These are phyloP conservation scores for Emergomyces pasteurianus DNA, from an alignment of 2,329 filamentous ascomycete species.

Conservation along the genomic window DNA sequence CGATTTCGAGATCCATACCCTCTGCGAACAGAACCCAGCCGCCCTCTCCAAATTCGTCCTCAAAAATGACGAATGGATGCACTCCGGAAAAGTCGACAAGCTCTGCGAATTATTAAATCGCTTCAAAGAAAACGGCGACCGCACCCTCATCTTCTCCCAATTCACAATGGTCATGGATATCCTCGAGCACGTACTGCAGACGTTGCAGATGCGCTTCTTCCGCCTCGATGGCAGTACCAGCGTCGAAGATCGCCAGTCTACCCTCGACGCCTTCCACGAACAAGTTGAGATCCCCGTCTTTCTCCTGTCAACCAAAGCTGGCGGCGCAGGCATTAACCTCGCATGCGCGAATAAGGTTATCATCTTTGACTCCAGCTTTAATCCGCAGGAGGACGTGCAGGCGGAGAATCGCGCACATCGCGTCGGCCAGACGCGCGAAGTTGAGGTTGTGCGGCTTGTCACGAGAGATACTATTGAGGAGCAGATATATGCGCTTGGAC, in stretches of 20 bases:
- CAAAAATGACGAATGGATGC: conserved; percentile 53
- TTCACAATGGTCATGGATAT: conserved; percentile 90
- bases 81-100: conserved; percentile 74
- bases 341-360: conserved; percentile 95
- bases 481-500: conserved; percentile 78
- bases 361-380: conserved; percentile 95
- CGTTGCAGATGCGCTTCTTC: conserved; percentile 61
- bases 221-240: conserved; percentile 77
- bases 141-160: conserved; percentile 82
- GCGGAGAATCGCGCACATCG: conserved; percentile 94
- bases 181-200: conserved; percentile 67
- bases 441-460: conserved; percentile 81
- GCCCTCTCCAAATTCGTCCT: conserved; percentile 46
- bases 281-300: conserved; percentile 75
- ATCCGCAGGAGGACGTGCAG: conserved; percentile 96
- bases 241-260: conserved; percentile 69
- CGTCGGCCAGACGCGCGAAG: conserved; percentile 78
- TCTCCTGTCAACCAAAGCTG: conserved; percentile 82
- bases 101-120: conserved; percentile 60
- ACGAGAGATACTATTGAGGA: conserved; percentile 78
- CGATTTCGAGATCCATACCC: conserved; percentile 50
- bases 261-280: conserved; percentile 77
- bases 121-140: conserved; percentile 71
- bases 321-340: conserved; percentile 93
- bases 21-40: conserved; percentile 42